Base-by-base conservation (phyloP, 768 basidiomycete genomes). In the Trametes villosa region DNA sequence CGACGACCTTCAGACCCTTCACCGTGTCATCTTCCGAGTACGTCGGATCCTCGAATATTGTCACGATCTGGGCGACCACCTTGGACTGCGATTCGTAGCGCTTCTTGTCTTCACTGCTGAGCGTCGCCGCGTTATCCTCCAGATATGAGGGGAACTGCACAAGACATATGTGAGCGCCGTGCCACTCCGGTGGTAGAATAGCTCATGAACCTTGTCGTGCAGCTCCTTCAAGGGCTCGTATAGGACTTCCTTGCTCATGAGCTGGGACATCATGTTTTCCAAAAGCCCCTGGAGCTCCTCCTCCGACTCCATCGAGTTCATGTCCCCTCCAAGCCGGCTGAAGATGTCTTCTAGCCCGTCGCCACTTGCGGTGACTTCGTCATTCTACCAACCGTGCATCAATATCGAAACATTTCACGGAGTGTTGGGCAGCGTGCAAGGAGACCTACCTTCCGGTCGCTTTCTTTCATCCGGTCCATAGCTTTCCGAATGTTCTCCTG, bases 201-300 rank as follows among this genome's bases (percentile, higher is more conserved):
- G 30, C 29, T 34, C 22, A 65, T 80, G 31, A 62, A 89, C 91
- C 71, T 88, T 88, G 17, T 87, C 84, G 17, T 80, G 75, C 22
- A 96, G 74, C 69, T 96, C 94, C 65, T 90, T 91, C 58, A 96
- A 70, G 0, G 94, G 94, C 45, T 94, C 92, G 65, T 94, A 89
- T n/a, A 96, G 75, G 3, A 94, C 78, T 0, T 92, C 90, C 68
- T 92, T 90, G 75, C 82, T 84, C 86, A 93, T 87, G 26, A 94
- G 78, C 72, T 88, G 84, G 22, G 81, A 76, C 91, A 94, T 92
- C 84, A 96, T 89, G 26, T 71, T 82, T 71, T 95, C 92, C 9
- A 96, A 78, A 61, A 94, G 75, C 0, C 79, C 83, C 42, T 88
- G 82, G 13, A 94, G 69, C 26, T 86, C 83, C 0, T 79, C 78